These are phyloP conservation scores for Eucalyptus cloeziana DNA, from an alignment of 345 rosid species.

Conservation along the genomic window DNA sequence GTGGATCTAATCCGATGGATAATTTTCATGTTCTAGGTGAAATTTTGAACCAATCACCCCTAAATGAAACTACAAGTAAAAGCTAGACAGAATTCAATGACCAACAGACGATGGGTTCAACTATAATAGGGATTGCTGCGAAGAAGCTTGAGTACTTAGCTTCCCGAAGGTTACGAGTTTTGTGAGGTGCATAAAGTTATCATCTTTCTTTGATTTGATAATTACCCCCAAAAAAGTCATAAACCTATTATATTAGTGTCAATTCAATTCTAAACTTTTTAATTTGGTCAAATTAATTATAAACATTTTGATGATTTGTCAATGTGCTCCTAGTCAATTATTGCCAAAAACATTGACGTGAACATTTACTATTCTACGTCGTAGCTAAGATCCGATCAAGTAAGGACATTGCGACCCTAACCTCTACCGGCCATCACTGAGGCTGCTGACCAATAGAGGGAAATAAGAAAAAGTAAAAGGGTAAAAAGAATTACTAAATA, in stretches of 20 bases:
- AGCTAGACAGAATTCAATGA: background rate
- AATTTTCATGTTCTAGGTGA: accelerated
- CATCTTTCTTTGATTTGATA: accelerated
- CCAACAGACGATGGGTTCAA: background rate
- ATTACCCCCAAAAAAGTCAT: no score
- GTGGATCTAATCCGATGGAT: accelerated
- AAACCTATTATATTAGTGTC: accelerated
- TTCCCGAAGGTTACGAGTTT: background rate
- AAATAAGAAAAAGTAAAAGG: accelerated
- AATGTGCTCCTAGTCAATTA: accelerated
- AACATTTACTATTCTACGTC: background rate
- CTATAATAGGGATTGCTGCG: background rate
- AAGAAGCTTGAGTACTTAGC: background rate
- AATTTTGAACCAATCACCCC: accelerated
- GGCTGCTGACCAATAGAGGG: accelerated
- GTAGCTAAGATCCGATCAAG: accelerated
- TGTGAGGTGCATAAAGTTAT: background rate
- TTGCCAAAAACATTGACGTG: background rate
- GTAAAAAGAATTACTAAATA: background rate
- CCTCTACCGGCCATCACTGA: accelerated
- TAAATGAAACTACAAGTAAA: background rate
- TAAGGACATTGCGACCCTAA: accelerated
- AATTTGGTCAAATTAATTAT: no score
- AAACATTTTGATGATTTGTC: accelerated
- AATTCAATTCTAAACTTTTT: no score